Conservation (phyloP, 306 rosid species). For the Corylus americana region DNA sequence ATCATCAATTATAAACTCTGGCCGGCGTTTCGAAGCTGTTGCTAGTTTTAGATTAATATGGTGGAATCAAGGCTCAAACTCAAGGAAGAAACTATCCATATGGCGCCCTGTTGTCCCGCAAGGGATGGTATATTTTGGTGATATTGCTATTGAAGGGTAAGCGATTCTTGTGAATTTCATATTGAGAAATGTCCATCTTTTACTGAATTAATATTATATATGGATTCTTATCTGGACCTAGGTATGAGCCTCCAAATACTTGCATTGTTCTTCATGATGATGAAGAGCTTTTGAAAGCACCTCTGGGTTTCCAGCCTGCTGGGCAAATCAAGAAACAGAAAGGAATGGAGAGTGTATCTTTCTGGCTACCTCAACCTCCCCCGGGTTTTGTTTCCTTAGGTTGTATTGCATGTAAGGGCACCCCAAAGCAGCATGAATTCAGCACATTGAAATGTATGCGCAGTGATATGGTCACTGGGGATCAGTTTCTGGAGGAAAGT, state of each 20-base stretch:
- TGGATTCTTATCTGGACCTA: conserved; percentile 28
- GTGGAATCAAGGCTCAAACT: conserved; percentile 82
- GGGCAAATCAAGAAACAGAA: conserved; percentile 86
- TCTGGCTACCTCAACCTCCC: conserved; percentile 97
- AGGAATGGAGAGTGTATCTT: conserved; percentile 76
- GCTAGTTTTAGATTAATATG: conserved; percentile 83
- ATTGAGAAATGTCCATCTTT: conserved; percentile 4
- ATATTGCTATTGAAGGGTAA: conserved; percentile 81
- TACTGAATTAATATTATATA: conserved; percentile 17
- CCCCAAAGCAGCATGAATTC: conserved; percentile 71
- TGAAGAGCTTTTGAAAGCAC: conserved; percentile 67
- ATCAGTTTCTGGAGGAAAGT: conserved; percentile 80
- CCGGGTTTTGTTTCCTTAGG: conserved; percentile 95
- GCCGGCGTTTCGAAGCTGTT: conserved; percentile 68
- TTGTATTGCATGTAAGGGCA: conserved; percentile 77
- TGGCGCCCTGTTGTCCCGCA: conserved; percentile 91
- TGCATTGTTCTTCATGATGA: conserved; percentile 77
- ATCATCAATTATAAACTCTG: conserved; percentile 50
- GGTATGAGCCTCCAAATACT: conserved; percentile 93
- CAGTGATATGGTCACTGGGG: conserved; percentile 83
- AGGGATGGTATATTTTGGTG: conserved; percentile 89
- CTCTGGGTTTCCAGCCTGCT: conserved; percentile 77
- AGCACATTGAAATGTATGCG: conserved; percentile 80
- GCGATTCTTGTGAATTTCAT: conserved; percentile 24
- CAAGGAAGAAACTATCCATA: conserved; percentile 74